Percentiles rank a stretch among this genome's conserved stretches.
phyloP scores from a whole-genome alignment of 768 basidiomycete genomes.

The Collybiopsis luxurians region DNA sequence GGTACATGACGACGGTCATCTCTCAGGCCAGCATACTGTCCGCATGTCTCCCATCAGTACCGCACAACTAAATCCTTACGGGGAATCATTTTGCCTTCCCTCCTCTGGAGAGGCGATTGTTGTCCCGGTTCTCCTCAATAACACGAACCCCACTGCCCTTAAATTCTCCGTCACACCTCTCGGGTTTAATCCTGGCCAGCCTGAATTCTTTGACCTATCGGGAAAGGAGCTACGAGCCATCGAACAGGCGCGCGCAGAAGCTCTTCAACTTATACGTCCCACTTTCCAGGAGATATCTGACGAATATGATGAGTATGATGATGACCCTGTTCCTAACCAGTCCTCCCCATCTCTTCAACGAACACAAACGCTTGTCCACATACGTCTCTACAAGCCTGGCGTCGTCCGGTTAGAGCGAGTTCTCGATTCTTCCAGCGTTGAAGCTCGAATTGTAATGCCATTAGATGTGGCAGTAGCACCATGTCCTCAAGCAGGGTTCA shows the following conservation, averaged over 20 bases:
- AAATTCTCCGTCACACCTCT: conserved; percentile 75
- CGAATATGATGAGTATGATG: conserved; percentile 70
- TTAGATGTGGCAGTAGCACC: conserved; percentile 72
- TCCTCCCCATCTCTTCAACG: conserved; percentile 55
- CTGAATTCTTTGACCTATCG: conserved; percentile 54
- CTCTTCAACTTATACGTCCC: conserved; percentile 43
- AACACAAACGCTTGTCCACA: conserved; percentile 71
- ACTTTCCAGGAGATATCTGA: conserved; percentile 34
- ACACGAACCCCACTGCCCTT: conserved; percentile 71
- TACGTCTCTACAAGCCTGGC: conserved; percentile 73
- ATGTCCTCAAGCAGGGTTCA: conserved; percentile 77
- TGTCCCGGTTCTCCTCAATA: conserved; percentile 86
- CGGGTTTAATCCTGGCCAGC: conserved; percentile 37
- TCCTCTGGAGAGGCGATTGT: conserved; percentile 51
- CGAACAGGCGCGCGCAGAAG: conserved; percentile 55
- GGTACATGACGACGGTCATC: conserved; percentile 49
- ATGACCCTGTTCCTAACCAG: conserved; percentile 24
- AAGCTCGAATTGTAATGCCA: conserved; percentile 68
- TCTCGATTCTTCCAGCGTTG: conserved; percentile 63
- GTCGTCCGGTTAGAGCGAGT: conserved; percentile 73
- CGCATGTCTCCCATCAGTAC: conserved; percentile 93
- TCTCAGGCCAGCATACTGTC: conserved; percentile 87
- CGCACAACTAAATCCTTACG: conserved; percentile 81
- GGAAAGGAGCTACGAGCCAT: conserved; percentile 67
- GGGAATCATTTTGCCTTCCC: conserved; percentile 71